These are phyloP conservation scores for Solanum peruvianum DNA, from an alignment of 257 asterid species.

Conservation along the genomic window DNA sequence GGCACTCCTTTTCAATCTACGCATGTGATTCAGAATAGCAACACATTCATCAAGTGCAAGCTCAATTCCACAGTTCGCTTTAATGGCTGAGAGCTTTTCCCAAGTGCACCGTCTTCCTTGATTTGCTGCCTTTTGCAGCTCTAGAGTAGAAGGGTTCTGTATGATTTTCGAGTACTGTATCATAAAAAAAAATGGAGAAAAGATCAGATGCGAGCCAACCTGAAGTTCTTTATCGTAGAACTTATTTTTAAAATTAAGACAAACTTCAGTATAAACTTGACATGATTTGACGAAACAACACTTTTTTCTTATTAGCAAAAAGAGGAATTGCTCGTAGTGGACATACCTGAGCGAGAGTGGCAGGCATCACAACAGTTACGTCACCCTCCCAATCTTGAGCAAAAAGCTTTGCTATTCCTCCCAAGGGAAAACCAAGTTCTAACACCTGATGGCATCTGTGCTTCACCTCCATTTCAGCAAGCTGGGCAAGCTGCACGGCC, in stretches of 20 bases:
- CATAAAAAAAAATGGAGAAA: not conserved
- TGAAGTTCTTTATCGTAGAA: not conserved
- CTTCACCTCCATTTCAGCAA: constrained; percentile 73
- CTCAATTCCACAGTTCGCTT: constrained; percentile 77
- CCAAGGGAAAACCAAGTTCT: constrained; percentile 76
- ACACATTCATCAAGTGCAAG: constrained; percentile 76
- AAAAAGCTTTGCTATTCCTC: constrained; percentile 63
- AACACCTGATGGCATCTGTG: constrained; percentile 70
- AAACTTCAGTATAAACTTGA: not conserved
- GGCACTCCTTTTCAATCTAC: constrained; percentile 54
- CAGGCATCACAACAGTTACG: constrained; percentile 80
- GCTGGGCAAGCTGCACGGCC: constrained; percentile 53
- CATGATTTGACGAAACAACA: not conserved
- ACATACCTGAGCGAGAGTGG: constrained; percentile 69
- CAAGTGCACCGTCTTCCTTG: constrained; percentile 80
- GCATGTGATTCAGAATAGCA: constrained; percentile 68
- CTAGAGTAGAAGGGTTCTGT: constrained; percentile 63
- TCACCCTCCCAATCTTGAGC: constrained; percentile 94
- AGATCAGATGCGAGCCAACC: not conserved
- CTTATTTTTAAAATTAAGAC: not conserved
- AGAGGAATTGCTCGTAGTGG: not conserved
- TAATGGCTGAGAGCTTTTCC: constrained; percentile 78
- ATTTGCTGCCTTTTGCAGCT: constrained; percentile 70
- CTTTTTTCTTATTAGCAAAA: not conserved
- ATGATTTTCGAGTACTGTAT: constrained; percentile 61